A percentile compares a stretch with the other conserved stretches of the same genome.
phyloP scores from a whole-genome alignment of 202 grass and related monocot species.

The Setaria viridis region DNA sequence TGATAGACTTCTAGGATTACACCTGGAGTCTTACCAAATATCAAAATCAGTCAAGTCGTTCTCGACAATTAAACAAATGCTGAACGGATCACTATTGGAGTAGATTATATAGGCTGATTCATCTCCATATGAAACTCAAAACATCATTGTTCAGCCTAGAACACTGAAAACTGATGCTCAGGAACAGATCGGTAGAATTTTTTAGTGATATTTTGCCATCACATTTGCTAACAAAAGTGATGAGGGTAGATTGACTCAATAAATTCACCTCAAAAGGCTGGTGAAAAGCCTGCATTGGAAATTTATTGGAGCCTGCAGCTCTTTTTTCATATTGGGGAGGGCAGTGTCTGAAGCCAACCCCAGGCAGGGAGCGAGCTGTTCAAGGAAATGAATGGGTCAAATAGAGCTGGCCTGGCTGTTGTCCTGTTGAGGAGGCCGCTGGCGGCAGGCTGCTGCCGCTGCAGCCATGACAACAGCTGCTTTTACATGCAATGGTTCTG shows the following conservation, averaged over 20 bases:
- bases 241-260: constrained; percentile 36
- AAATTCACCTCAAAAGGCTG: constrained; percentile 43
- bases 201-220: neutral
- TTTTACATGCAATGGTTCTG: constrained; percentile 27
- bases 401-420: neutral
- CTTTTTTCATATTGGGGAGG: constrained; percentile 34
- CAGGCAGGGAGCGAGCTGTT: constrained; percentile 35
- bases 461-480: constrained; percentile 31
- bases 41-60: neutral
- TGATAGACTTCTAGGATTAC: constrained; percentile 19
- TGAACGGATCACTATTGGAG: neutral
- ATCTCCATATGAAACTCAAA: neutral
- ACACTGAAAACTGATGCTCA: neutral
- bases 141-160: neutral
- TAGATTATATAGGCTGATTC: neutral
- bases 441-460: constrained; percentile 3
- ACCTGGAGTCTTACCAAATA: constrained; percentile 21
- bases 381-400: constrained; percentile 43
- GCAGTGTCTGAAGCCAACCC: constrained; percentile 20
- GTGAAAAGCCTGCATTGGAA: constrained; percentile 53
- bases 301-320: constrained; percentile 55
- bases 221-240: neutral
- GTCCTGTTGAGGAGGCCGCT: constrained; percentile 7
- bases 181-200: neutral
- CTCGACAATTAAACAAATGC: neutral